Evolutionary conservation across 78 protist genomes (phyloP), one percentile per base, ranked within the genome.

Genomic region (Dictyostelium purpureum): DNA sequence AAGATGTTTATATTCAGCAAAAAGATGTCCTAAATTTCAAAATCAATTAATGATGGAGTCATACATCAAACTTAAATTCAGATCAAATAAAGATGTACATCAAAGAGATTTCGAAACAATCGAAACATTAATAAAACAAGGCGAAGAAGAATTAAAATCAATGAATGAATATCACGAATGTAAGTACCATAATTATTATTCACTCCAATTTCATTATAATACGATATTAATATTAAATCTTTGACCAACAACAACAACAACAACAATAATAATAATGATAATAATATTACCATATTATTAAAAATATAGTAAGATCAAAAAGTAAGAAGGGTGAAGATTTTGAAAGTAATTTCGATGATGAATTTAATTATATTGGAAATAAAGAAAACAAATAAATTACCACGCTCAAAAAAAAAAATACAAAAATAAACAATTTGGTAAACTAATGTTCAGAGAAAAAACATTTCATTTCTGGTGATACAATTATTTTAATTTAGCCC

Each of bases 71-170:
- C 45, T 37, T 33, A 85, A 85, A 40, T 77, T 77, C 57, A 77
- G 82, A 40, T 79, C 76, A 40, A 52, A 85, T 47, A 83, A 71
- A 31, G 43, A 52, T 14, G 47, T 73, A 10, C 33, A 85, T 24
- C 28, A 19, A 61, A 85, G 24, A 47, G 92, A 85, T 85, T 74
- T 85, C 26, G 82, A 85, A 47, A 70, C 80, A 1, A 59, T 85
- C 14, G 77, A 85, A 61, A 18, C 18, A 11, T 38, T 73, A 11
- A 0, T 85, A 12, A 70, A 73, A 59, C 63, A 54, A 61, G 92
- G 92, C 26, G 92, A 85, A 85, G 92, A 85, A 35, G 92, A 85
- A 85, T 59, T 85, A 85, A 59, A 52, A 73, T 16, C 80, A 33
- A 85, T 85, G 92, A 85, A 85, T 74, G 38, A 47, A 24, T 85